Evolutionary conservation across 139 green algal genomes (phyloP), one percentile per base, ranked within the genome.

Genomic region (Tetraselmis chui): DNA sequence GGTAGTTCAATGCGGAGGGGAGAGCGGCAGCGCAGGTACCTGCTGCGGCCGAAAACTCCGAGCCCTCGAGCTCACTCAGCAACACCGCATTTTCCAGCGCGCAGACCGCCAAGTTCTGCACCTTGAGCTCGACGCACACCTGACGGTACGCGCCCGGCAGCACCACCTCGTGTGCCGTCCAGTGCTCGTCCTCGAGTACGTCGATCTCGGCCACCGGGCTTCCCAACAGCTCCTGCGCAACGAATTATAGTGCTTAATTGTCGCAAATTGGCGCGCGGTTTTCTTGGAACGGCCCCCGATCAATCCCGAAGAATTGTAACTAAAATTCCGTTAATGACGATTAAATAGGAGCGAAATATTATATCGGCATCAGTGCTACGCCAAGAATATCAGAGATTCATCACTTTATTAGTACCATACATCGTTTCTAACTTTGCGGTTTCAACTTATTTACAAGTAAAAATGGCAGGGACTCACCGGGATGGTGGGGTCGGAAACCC

Each of bases 91-190:
- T 84, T 26, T 83, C 81, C 28, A 96, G 30, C 31, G 94, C 92
- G 32, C 82, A 87, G 29, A 98, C 94, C 25, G 92, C 91, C 83
- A 98, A 86, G 90, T 98, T 91, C 76, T 93, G 86, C 76, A 97
- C 85, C 80, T 89, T 84, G 59, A 99, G 86, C 87, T 95, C 90
- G 59, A 98, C 90, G 83, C 91, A 95, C 30, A 98, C 90, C 78
- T 83, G 90, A 29, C 94, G 85, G 89, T 99, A 97, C 1, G 88
- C 92, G 1, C 96, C 96, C 11, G 93, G 89, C 28, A 85, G 89
- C 23, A 79, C 67, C 45, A 97, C 75, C 86, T 94, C 86, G 1
- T 58, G 32, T 25, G 74, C 26, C 74, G 2, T 28, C 74, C 74
- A 77, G 28, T 29, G 76, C 23, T 77, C 74, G 74, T 29, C 25